Evolutionary conservation across 768 basidiomycete genomes (phyloP), one percentile per base, ranked within the genome.

Genomic region (Hygrocybe punicea): DNA sequence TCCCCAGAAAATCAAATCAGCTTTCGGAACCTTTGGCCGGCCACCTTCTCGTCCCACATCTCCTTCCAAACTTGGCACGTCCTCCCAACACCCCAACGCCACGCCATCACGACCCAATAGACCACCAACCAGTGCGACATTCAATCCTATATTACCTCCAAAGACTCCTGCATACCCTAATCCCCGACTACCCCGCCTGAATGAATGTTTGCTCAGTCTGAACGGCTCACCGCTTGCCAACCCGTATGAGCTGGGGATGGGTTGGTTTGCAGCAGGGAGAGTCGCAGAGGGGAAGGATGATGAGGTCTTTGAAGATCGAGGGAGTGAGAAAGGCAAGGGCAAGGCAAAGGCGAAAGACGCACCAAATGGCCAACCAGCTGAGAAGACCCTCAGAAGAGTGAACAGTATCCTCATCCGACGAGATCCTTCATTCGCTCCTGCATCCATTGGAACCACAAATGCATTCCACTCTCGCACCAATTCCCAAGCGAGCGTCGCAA

Each of bases 161-260:
- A 84, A 84, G 59, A 79, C 82, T 9, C 81, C 82, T 46, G 74
- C 68, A 58, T 87, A 74, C 62, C 83, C 84, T 34, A 65, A 75
- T 42, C 70, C 79, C 16, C 84, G 90, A 23, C 76, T 85, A 66
- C 86, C 89, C 10, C 81, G 87, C 40, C 82, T 78, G 60, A 83
- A 90, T 64, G 91, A 93, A 69, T 84, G 78, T 64, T 83, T 92
- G 82, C 77, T 92, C 50, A 89, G 89, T 63, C 70, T 87, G 17
- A 93, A 93, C 58, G 91, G 91, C 4, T 91, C 89, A 0, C 91
- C 91, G 0, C 77, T 93, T 16, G 83, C 85, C 16, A 91, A 91
- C 66, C 89, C 90, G 1, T 87, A 86, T 64, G 77, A 84, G 58
- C 82, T 86, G 62, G 86, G 84, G 17, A 66, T 84, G 45, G 75